A percentile compares a stretch with the other conserved stretches of the same genome.
Evolutionary conservation across 2,329 filamentous ascomycete species (phyloP).

Genomic region (Cladosporium sp.): DNA sequence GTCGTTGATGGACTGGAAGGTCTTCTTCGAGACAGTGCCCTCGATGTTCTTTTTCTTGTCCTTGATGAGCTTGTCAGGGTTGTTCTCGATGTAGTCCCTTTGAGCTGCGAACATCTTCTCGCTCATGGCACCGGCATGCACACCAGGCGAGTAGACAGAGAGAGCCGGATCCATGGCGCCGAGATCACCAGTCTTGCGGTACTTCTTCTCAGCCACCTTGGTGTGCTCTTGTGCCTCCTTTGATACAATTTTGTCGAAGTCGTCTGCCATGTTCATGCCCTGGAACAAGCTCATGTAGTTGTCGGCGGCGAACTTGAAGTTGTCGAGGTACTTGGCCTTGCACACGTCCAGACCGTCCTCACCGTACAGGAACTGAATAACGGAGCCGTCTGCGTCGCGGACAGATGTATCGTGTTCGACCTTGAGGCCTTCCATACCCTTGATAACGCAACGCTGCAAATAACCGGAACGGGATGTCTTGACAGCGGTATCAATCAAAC

Average conservation of each 20-base stretch:
- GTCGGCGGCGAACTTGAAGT: slow-evolving; percentile 86
- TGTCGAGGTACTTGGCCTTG: slow-evolving; percentile 85
- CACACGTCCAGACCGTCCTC: slow-evolving; percentile 94
- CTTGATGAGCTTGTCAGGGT: slow-evolving; percentile 61
- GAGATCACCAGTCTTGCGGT: slow-evolving; percentile 69
- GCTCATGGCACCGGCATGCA: slow-evolving; percentile 81
- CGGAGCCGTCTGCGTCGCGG: slow-evolving; percentile 85
- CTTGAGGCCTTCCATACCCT: slow-evolving; percentile 93
- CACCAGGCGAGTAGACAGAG: slow-evolving; percentile 71
- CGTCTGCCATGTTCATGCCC: slow-evolving; percentile 66
- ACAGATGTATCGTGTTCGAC: slow-evolving; percentile 94
- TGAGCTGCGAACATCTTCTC: slow-evolving; percentile 77
- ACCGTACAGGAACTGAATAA: slow-evolving; percentile 94
- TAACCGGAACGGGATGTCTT: slow-evolving; percentile 98
- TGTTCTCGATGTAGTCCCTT: slow-evolving; percentile 74
- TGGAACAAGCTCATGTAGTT: slow-evolving; percentile 81
- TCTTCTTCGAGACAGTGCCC: slow-evolving; percentile 59
- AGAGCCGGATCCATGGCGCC: slow-evolving; percentile 74
- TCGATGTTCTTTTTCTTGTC: slow-evolving; percentile 58
- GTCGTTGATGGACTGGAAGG: slow-evolving; percentile 79
- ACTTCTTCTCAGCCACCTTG: slow-evolving; percentile 73
- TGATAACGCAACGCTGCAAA: slow-evolving; percentile 93
- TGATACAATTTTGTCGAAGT: slow-evolving; percentile 57
- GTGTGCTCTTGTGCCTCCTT: slow-evolving; percentile 65
- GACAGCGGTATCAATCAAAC: slow-evolving; percentile 96